These are phyloP conservation scores for Tuber umbilicatum DNA, from an alignment of 495 filamentous ascomycete species.

Conservation along the genomic window DNA sequence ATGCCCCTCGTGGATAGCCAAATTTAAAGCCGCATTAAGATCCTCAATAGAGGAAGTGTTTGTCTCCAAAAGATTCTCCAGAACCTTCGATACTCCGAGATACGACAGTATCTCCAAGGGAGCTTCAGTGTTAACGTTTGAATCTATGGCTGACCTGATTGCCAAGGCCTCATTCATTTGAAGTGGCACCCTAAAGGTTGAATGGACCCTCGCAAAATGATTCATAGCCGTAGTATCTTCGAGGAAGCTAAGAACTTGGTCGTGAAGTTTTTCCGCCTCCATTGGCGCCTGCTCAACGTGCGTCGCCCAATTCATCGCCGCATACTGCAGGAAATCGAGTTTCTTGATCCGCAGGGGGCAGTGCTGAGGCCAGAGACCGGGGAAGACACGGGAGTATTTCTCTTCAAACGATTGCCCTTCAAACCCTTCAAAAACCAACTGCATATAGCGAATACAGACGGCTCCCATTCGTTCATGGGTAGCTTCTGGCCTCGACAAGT, in stretches of 20 bases:
- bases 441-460: conserved; percentile 2
- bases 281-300: not conserved
- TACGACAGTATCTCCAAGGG: not conserved
- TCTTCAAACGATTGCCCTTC: not conserved
- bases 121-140: not conserved
- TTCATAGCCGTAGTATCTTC: not conserved
- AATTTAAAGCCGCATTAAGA: not conserved
- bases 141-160: not conserved
- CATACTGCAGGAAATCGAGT: not conserved
- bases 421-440: conserved; percentile 1
- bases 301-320: not conserved
- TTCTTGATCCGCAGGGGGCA: not conserved
- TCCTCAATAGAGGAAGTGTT: not conserved
- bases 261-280: not conserved
- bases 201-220: not conserved
- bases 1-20: conserved; percentile 1
- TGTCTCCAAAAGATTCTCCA: conserved; percentile 1
- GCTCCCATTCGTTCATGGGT: not conserved
- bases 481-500: not conserved
- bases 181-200: not conserved
- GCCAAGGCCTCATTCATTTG: not conserved
- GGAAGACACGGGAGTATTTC: not conserved
- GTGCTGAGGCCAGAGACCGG: not conserved
- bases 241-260: not conserved
- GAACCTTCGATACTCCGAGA: not conserved